Conservation (phyloP, 257 asterid genomes). For the Fraxinus cuspidata region DNA sequence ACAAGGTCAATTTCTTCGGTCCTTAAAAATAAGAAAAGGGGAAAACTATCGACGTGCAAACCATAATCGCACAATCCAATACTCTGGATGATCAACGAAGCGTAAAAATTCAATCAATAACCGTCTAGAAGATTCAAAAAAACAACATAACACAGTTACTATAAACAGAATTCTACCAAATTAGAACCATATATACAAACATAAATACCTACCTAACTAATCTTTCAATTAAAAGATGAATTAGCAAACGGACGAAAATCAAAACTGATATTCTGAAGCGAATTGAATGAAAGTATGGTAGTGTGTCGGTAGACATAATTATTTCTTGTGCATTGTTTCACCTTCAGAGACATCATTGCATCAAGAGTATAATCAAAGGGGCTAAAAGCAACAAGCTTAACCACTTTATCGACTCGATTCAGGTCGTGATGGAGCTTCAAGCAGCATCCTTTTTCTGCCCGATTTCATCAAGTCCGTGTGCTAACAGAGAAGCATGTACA, state of each 20-base stretch:
- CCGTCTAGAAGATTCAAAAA: background rate
- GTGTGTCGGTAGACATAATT: background rate
- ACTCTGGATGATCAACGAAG: background rate
- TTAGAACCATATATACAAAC: background rate
- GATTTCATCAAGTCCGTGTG: too few relatives aligned
- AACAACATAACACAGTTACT: background rate
- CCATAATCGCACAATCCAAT: background rate
- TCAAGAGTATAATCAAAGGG: too few relatives aligned
- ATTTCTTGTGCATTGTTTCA: too few relatives aligned
- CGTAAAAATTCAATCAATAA: background rate
- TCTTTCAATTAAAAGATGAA: background rate
- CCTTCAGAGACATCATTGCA: too few relatives aligned
- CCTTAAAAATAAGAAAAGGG: background rate
- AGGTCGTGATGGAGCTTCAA: too few relatives aligned
- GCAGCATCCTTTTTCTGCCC: too few relatives aligned
- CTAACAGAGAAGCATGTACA: too few relatives aligned
- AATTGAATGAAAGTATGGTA: background rate
- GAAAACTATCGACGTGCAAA: background rate
- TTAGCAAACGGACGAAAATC: background rate
- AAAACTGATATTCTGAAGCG: background rate
- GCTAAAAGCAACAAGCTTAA: too few relatives aligned
- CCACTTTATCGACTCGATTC: too few relatives aligned
- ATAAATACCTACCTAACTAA: background rate
- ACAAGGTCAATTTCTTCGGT: background rate
- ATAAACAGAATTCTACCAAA: background rate